Evolutionary conservation across 495 filamentous ascomycete genomes (phyloP).

Genomic region (Penicillium bialowiezense): DNA sequence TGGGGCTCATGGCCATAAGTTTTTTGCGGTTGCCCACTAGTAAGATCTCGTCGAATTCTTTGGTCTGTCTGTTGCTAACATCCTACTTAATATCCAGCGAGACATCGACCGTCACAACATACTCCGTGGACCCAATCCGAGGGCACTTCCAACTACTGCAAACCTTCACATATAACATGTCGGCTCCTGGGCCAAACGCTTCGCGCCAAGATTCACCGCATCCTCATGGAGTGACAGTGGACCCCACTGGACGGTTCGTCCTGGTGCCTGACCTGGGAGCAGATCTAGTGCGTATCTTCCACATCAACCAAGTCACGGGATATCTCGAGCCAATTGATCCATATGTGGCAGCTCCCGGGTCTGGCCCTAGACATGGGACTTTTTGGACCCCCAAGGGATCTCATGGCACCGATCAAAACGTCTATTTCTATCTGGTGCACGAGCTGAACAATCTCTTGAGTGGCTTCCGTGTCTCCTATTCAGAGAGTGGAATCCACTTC

Average conservation of each 20-base stretch:
- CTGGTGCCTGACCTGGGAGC: conserved; percentile 64
- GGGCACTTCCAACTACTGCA: conserved; percentile 29
- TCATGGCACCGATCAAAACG: conserved; percentile 20
- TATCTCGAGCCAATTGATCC: conserved; percentile 8
- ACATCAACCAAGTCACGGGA: conserved; percentile 32
- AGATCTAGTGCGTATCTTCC: conserved; percentile 59
- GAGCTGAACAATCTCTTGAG: conserved; percentile 56
- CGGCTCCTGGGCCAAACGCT: conserved; percentile 42
- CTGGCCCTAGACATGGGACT: conserved; percentile 59
- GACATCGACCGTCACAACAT: conserved; percentile 19
- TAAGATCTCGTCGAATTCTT: conserved; percentile 11
- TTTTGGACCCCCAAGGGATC: conserved; percentile 43
- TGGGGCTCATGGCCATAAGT: background rate
- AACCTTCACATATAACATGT: conserved; percentile 44
- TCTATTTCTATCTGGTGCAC: conserved; percentile 54
- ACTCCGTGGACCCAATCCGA: conserved; percentile 8
- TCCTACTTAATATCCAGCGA: no score
- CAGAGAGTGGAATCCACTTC: conserved; percentile 32
- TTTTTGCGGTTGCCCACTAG: conserved; percentile 31
- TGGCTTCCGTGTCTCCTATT: conserved; percentile 52
- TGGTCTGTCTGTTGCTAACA: no score
- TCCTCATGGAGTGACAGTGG: conserved; percentile 59
- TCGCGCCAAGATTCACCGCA: conserved; percentile 57
- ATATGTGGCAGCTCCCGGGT: conserved; percentile 36
- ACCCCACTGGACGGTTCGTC: conserved; percentile 58